Evolutionary conservation across 2,329 filamentous ascomycete species (phyloP), one percentile per base, ranked within the genome.

Genomic region (Anthostomella pinea): DNA sequence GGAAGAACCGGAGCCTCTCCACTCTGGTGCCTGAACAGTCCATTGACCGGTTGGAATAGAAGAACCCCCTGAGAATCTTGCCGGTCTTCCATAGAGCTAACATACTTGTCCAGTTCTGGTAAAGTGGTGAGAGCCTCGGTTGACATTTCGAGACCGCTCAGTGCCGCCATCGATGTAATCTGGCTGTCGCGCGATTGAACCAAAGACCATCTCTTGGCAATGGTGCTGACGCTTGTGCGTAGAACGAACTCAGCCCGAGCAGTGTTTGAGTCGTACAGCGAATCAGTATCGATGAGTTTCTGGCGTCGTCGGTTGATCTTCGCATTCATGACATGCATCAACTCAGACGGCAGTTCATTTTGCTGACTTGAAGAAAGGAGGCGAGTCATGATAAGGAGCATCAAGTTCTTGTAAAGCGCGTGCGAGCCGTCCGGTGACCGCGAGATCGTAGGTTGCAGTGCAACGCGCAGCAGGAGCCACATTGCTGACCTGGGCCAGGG

Each of bases 381-480:
- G 1, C 41, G 33, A 0, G 58, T 38, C 52, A 74, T 61, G 45
- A 75, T 57, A 14, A 64, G 70, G 0, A 68, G 29, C 67, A 79
- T 74, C 44, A 73, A 72, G 0, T 49, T 40, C 39, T 81, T 81
- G 57, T 78, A 81, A 0, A 56, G 35, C 3, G 43, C 1, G 19
- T 15, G 8, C 15, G 16, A 6, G 29, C 8, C 9, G 5, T 31
- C 2, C 30, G 27, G 8, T 30, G 26, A 18, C 6, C 48, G 27
- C 8, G 35, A 28, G n/a, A 56, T 38, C 8, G 44, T 24, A 3
- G 65, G 45, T 33, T 80, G 74, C 3, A 78, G 41, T 0, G 63
- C 52, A 1, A 78, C 73, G 1, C 77, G 70, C 3, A 81, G 36
- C 0, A 79, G 57, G 1, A 81, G 58, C 75, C 75, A 82, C 0